Evolutionary conservation across 2,329 filamentous ascomycete genomes (phyloP).

Genomic region (Pseudogymnoascus sp.): DNA sequence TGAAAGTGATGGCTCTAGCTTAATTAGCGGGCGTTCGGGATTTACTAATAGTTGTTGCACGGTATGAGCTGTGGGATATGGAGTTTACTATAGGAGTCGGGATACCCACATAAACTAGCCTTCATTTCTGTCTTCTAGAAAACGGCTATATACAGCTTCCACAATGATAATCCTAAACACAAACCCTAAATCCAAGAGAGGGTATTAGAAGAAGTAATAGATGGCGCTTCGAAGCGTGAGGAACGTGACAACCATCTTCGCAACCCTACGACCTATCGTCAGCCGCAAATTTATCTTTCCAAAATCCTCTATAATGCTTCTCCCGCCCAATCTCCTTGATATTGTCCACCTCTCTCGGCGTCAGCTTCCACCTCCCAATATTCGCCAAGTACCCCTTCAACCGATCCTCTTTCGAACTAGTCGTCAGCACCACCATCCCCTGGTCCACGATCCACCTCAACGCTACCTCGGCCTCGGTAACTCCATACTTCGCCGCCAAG

Average conservation of each 20-base stretch:
- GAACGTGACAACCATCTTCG: neutral
- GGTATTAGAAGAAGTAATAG: neutral
- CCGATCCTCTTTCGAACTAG: conserved; percentile 49
- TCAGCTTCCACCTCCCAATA: conserved; percentile 48
- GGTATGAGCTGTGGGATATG: neutral
- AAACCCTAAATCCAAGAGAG: neutral
- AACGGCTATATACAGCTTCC: neutral
- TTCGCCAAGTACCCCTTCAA: conserved; percentile 47
- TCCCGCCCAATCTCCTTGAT: conserved; percentile 47
- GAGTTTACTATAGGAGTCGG: neutral
- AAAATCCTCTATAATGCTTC: conserved; percentile 56
- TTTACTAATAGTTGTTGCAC: neutral
- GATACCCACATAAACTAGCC: neutral
- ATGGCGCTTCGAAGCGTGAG: neutral
- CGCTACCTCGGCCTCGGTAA: conserved; percentile 46
- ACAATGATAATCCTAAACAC: neutral
- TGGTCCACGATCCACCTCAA: conserved; percentile 54
- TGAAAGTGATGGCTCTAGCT: neutral
- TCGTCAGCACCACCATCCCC: conserved; percentile 50
- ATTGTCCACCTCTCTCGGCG: conserved; percentile 47
- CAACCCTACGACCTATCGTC: conserved; percentile 39
- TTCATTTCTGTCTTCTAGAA: neutral
- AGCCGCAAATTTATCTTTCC: conserved; percentile 41
- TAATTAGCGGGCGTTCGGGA: neutral
- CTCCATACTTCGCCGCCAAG: conserved; percentile 50